phyloP scores from a whole-genome alignment of 208 protist genomes.

The Crithidia thermophila region DNA sequence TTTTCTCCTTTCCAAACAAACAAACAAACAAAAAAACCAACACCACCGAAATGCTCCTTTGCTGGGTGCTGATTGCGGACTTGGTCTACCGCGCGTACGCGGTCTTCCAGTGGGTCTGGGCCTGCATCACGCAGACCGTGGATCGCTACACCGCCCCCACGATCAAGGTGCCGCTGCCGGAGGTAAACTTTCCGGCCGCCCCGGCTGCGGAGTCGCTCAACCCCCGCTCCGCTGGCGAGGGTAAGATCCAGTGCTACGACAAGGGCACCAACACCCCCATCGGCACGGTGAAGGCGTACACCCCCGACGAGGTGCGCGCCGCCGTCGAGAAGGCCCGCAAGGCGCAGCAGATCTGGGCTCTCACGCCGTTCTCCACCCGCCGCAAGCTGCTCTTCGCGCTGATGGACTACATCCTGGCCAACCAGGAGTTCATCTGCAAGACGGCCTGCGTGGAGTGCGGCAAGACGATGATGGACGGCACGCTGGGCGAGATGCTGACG shows the following conservation, averaged over 20 bases:
- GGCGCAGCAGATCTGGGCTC: conserved; percentile 82
- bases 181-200: conserved; percentile 48
- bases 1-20: neutral
- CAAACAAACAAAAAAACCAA: conserved; percentile 6
- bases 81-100: conserved; percentile 68
- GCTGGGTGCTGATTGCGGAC: conserved; percentile 41
- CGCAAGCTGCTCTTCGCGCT: conserved; percentile 83
- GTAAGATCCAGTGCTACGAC: conserved; percentile 89
- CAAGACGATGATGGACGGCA: conserved; percentile 93
- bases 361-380: conserved; percentile 87
- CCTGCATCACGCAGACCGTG: conserved; percentile 44
- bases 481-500: conserved; percentile 90
- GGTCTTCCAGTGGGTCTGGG: conserved; percentile 50
- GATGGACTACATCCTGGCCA: conserved; percentile 86
- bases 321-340: conserved; percentile 65
- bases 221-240: conserved; percentile 66
- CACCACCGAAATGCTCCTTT: conserved; percentile 38
- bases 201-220: conserved; percentile 62
- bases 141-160: conserved; percentile 84
- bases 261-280: conserved; percentile 87
- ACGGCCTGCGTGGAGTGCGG: conserved; percentile 89
- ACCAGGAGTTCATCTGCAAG: conserved; percentile 87
- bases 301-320: conserved; percentile 70
- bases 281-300: conserved; percentile 71
- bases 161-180: conserved; percentile 72